Conservation (phyloP, 192 early-diverging fungal species). For the Podila horticola region DNA sequence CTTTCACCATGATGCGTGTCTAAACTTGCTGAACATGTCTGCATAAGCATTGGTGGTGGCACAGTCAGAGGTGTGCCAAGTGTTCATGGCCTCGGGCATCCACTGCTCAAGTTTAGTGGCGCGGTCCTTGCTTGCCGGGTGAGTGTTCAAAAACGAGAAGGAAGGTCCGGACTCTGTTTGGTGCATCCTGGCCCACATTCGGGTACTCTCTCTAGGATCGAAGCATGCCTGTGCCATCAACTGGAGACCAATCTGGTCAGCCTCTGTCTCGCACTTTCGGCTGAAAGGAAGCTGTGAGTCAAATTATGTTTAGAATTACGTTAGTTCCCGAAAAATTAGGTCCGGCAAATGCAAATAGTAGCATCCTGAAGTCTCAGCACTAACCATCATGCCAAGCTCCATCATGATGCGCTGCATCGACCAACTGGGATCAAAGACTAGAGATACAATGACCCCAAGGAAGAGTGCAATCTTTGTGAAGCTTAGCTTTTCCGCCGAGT, state of each 20-base stretch:
- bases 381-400: slow-evolving; percentile 74
- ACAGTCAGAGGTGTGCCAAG: slow-evolving; percentile 64
- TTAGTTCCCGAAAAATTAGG: too few relatives aligned
- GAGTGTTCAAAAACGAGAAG: slow-evolving; percentile 84
- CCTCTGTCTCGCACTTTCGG: slow-evolving; percentile 90
- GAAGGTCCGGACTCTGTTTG: slow-evolving; percentile 36
- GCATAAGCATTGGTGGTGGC: slow-evolving; percentile 37
- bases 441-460: slow-evolving; percentile 65
- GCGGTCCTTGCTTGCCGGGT: slow-evolving; percentile 79
- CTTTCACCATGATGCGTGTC: slow-evolving; percentile 22
- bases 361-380: not conserved
- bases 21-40: slow-evolving; percentile 38
- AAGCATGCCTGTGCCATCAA: slow-evolving; percentile 96
- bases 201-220: slow-evolving; percentile 80
- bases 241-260: slow-evolving; percentile 88
- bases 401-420: slow-evolving; percentile 68
- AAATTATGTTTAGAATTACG: not conserved
- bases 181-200: slow-evolving; percentile 88
- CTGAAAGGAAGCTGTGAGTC: slow-evolving; percentile 77
- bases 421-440: slow-evolving; percentile 75
- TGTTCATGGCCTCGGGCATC: slow-evolving; percentile 70
- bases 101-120: slow-evolving; percentile 70
- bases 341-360: not conserved
- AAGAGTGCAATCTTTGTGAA: slow-evolving; percentile 70
- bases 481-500: slow-evolving; percentile 91